Evolutionary conservation across 345 rosid genomes (phyloP).

Genomic region (Lepidium didymum): DNA sequence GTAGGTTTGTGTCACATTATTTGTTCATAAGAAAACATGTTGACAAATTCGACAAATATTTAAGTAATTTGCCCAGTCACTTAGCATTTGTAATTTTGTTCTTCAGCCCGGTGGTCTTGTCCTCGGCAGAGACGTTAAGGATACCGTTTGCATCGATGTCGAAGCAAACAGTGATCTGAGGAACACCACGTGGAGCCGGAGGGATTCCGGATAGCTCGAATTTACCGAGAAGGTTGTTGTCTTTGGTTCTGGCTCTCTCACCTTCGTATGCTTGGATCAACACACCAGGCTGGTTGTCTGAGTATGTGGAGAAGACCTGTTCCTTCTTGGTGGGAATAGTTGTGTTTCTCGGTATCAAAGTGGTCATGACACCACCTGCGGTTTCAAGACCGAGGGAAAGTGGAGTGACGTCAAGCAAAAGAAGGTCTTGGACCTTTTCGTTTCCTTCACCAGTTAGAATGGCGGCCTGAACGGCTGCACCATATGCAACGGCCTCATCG

Average conservation of each 20-base stretch:
- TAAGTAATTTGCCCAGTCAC: not conserved
- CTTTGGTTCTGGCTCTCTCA: constrained; percentile 33
- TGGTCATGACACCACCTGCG: constrained; percentile 34
- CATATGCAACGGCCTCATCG: constrained; percentile 35
- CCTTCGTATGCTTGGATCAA: constrained; percentile 37
- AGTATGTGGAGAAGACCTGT: constrained; percentile 25
- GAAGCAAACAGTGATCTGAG: constrained; percentile 30
- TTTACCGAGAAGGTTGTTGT: constrained; percentile 35
- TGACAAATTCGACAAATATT: not conserved
- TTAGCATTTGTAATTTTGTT: constrained; percentile 38
- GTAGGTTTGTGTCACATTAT: not conserved
- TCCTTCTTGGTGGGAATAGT: constrained; percentile 34
- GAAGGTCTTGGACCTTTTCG: constrained; percentile 34
- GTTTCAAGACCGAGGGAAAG: constrained; percentile 33
- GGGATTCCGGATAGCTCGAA: constrained; percentile 34
- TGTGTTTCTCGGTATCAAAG: constrained; percentile 28
- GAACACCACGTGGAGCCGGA: constrained; percentile 31
- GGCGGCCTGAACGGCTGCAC: constrained; percentile 36
- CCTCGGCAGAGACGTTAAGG: constrained; percentile 46
- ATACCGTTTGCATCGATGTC: constrained; percentile 17
- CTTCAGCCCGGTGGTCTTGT: constrained; percentile 45
- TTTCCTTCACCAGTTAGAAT: constrained; percentile 34
- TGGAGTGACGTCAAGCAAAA: constrained; percentile 31
- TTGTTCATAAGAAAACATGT: too few species aligned
- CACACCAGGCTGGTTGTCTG: constrained; percentile 29